Evolutionary conservation across 2,329 filamentous ascomycete species (phyloP).

Genomic region (Fusarium sp.): DNA sequence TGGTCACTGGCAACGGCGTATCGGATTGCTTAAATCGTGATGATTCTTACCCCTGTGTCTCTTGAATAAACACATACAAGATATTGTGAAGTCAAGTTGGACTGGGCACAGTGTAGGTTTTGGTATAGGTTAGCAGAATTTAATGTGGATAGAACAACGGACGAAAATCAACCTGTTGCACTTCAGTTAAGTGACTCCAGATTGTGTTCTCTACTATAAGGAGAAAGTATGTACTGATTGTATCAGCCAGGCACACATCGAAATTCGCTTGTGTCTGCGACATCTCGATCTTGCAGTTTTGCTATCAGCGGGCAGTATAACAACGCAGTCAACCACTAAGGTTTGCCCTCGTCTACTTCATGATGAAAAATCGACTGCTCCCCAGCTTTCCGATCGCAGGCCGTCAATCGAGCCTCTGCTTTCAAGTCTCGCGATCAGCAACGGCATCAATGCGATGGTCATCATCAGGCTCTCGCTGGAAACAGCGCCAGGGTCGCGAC

Average conservation of each 20-base stretch:
- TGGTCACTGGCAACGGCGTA: constrained; percentile 18
- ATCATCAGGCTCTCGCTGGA: constrained; percentile 83
- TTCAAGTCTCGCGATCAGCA: neutral
- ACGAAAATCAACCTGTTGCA: neutral
- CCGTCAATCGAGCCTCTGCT: neutral
- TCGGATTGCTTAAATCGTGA: neutral
- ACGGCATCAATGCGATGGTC: constrained; percentile 34
- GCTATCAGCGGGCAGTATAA: neutral
- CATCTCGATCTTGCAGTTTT: neutral
- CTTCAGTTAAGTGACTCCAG: neutral
- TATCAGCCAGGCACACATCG: neutral
- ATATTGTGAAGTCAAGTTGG: neutral
- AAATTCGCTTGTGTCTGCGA: neutral
- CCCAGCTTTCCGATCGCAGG: constrained; percentile 6
- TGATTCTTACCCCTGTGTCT: neutral
- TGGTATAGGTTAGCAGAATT: constrained; percentile 15
- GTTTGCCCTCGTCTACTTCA: neutral
- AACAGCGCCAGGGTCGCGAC: constrained; percentile 81
- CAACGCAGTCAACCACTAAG: neutral
- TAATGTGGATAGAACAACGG: neutral
- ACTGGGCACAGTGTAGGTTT: neutral
- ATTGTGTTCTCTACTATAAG: neutral
- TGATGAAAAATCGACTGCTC: constrained; percentile 18
- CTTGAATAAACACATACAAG: too few relatives aligned
- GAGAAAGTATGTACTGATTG: neutral